Evolutionary conservation across 2,329 filamentous ascomycete genomes (phyloP), one percentile per base, ranked within the genome.

Genomic region (Aspergillus fructus): DNA sequence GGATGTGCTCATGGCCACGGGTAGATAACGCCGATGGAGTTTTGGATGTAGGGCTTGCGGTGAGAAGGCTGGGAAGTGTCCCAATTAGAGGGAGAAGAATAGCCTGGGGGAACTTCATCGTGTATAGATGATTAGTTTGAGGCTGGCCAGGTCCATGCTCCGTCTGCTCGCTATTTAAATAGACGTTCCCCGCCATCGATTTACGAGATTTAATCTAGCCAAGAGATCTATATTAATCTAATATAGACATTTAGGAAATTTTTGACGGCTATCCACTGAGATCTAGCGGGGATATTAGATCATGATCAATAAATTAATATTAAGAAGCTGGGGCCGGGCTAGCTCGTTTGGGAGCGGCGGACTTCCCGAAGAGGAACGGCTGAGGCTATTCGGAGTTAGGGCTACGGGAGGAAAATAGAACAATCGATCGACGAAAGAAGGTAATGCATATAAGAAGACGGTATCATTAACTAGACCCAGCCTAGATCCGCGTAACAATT

Each of bases 271-370:
- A 37, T 24, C 49, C 17, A 51, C 8, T 8, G 15, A n/a, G 24
- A 12, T 23, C 12, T n/a, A 3, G 23, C 17, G 13, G 13, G 19
- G 5, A 23, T 8, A 15, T 19, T 33, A 4, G n/a, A 23, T 42
- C 49, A 42, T n/a, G 39, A 27, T 15, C 24, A 30, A 48, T 48
- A 27, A 17, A 19, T 30, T 5, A 23, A 1, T 12, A 17, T 6
- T 3, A 30, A 19, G n/a, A 15, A 5, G 3, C 24, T 5, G 39
- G 37, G 11, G 15, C 39, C n/a, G 21, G 37, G 4, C 49, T 51
- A 51, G 23, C 49, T 51, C 34, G 8, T 51, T 42, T 13, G 24
- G 49, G 17, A 42, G 24, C 49, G 49, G 49, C 21, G 8, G 1
- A 21, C n/a, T 33, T n/a, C 39, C 49, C 15, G 24, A 42, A 42